phyloP scores from a whole-genome alignment of 1,139 yeast species.

The Lodderomyces parapsilosis region DNA sequence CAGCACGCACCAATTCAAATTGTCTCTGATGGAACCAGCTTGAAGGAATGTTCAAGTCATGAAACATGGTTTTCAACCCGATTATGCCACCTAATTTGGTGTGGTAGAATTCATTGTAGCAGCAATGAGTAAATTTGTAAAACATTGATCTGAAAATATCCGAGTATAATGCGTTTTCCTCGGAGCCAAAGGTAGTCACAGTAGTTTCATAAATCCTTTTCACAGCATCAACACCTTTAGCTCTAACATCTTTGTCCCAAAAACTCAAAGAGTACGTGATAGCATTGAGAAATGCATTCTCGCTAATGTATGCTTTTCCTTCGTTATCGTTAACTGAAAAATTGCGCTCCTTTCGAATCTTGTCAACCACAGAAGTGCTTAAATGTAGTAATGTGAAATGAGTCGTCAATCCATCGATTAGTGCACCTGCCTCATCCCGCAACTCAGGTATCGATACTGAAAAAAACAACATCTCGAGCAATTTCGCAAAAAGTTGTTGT shows the following conservation, averaged over 20 bases:
- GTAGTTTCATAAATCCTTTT: conserved; percentile 63
- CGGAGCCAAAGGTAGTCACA: conserved; percentile 62
- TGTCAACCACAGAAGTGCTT: conserved; percentile 70
- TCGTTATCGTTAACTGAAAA: conserved; percentile 80
- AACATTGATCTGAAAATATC: conserved; percentile 77
- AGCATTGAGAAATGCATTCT: conserved; percentile 70
- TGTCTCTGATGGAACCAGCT: conserved; percentile 77
- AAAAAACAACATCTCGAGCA: conserved; percentile 70
- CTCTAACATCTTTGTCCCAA: conserved; percentile 67
- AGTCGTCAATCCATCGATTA: conserved; percentile 67
- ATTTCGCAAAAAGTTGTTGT: conserved; percentile 56
- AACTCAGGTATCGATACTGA: conserved; percentile 75
- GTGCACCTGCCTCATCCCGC: conserved; percentile 60
- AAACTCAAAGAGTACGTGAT: conserved; percentile 79
- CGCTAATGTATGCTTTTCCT: conserved; percentile 69
- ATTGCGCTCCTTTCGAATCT: conserved; percentile 64
- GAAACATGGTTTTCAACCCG: conserved; percentile 74
- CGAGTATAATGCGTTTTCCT: conserved; percentile 64
- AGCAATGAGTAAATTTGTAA: conserved; percentile 82
- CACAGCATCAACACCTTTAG: conserved; percentile 68
- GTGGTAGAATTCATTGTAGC: conserved; percentile 86
- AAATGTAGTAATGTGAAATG: conserved; percentile 80
- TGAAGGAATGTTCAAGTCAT: conserved; percentile 65
- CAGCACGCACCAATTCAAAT: conserved; percentile 79
- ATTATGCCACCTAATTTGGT: conserved; percentile 85